A percentile compares a stretch with the other conserved stretches of the same genome.
phyloP scores from a whole-genome alignment of 495 filamentous ascomycete genomes.

The Annulohypoxylon bovei region DNA sequence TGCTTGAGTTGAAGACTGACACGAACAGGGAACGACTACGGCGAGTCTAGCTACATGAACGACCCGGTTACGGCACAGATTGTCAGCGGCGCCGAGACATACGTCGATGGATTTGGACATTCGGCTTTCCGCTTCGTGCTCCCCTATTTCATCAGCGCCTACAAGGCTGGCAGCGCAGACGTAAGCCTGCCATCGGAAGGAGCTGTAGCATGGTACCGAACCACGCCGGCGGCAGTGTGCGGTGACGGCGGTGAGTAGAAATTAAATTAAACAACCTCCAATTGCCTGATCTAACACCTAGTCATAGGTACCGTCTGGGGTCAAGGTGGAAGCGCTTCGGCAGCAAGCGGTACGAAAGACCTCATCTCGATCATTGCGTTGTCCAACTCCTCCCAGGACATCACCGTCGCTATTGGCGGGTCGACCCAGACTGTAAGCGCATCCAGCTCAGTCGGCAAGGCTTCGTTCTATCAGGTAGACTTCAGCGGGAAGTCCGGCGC shows the following conservation, averaged over 20 bases:
- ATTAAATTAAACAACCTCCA: conserved; percentile 28
- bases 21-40: conserved; percentile 77
- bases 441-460: conserved; percentile 41
- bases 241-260: conserved; percentile 53
- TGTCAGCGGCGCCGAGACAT: conserved; percentile 59
- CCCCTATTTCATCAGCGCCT: conserved; percentile 71
- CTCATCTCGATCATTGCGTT: conserved; percentile 58
- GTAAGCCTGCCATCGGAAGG: conserved; percentile 57
- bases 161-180: conserved; percentile 62
- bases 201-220: conserved; percentile 74
- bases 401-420: conserved; percentile 63
- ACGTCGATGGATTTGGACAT: conserved; percentile 56
- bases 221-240: conserved; percentile 48
- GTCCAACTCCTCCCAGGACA: conserved; percentile 44
- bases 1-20: conserved; percentile 17
- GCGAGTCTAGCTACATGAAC: conserved; percentile 79
- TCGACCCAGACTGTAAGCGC: conserved; percentile 52
- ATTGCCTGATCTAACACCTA: conserved; percentile 13
- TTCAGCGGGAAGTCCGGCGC: conserved; percentile 61
- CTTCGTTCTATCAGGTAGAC: conserved; percentile 65
- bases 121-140: conserved; percentile 60
- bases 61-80: conserved; percentile 61
- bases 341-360: conserved; percentile 54
- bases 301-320: conserved; percentile 55
- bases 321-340: conserved; percentile 54